Percentiles rank a stretch among this genome's conserved stretches.
Conservation (phyloP, 208 protist genomes). For the Leishmania martiniquensis region DNA sequence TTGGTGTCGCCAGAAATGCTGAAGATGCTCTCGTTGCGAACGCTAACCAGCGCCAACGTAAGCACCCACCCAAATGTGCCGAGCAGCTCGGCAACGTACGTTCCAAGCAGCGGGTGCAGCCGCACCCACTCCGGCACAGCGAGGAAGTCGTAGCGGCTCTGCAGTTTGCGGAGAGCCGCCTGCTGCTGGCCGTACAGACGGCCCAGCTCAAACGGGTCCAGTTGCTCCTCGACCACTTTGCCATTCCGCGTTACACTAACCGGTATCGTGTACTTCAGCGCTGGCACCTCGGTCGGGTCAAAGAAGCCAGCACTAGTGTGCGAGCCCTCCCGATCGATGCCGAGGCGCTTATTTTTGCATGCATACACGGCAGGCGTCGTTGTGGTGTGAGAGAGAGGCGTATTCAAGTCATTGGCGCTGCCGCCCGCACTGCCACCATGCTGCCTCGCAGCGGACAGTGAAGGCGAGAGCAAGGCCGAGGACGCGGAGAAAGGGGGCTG, state of each 20-base stretch:
- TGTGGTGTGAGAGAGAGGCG: background rate
- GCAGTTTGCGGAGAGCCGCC: constrained; percentile 61
- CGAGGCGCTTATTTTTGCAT: background rate
- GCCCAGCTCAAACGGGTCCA: constrained; percentile 66
- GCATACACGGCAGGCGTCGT: background rate
- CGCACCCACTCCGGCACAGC: constrained; percentile 84
- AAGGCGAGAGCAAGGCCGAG: constrained; percentile 8
- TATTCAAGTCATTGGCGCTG: background rate
- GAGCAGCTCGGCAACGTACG: constrained; percentile 77
- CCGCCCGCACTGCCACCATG: constrained; percentile 6
- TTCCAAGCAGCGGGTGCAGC: constrained; percentile 80
- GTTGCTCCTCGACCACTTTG: constrained; percentile 44
- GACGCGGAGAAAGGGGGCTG: background rate
- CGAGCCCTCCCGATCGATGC: background rate
- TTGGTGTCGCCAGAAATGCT: constrained; percentile 53
- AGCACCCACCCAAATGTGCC: constrained; percentile 86
- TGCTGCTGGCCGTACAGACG: constrained; percentile 71
- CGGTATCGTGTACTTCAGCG: constrained; percentile 33
- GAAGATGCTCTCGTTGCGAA: constrained; percentile 75
- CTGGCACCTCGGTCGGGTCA: constrained; percentile 30
- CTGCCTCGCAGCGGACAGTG: constrained; percentile 11
- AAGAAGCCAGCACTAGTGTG: background rate
- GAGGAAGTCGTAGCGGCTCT: constrained; percentile 67
- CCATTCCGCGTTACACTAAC: constrained; percentile 56
- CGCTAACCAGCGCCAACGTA: constrained; percentile 66